Percentiles rank a stretch among this genome's conserved stretches.
These are phyloP conservation scores for Phytophthora fragariae DNA, from an alignment of 352 stramenopile genomes.

Conservation along the genomic window DNA sequence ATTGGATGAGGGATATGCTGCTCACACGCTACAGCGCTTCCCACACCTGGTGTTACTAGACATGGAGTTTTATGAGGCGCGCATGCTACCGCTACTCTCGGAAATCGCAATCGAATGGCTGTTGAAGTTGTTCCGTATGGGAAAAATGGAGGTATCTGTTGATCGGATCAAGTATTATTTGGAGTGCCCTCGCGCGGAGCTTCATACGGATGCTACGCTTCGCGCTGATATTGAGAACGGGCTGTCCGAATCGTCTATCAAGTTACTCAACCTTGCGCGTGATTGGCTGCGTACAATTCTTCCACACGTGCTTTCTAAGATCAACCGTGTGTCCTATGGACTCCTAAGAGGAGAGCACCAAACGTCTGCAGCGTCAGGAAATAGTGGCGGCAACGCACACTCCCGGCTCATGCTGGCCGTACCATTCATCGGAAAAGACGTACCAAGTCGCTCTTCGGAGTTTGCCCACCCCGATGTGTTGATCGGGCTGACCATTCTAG, in stretches of 20 bases:
- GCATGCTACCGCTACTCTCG: slow-evolving; percentile 95
- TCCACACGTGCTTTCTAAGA: slow-evolving; percentile 98
- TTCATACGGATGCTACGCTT: slow-evolving; percentile 80
- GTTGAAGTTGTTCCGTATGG: slow-evolving; percentile 89
- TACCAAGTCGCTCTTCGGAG: slow-evolving; percentile 98
- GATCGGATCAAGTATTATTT: slow-evolving; percentile 74
- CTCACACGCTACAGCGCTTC: slow-evolving; percentile 96
- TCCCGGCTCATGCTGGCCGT: slow-evolving; percentile 97
- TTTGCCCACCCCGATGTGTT: slow-evolving; percentile 99
- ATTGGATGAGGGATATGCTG: slow-evolving; percentile 91
- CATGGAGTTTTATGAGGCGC: slow-evolving; percentile 94
- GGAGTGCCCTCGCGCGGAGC: slow-evolving; percentile 60
- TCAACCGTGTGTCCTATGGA: slow-evolving; percentile 99
- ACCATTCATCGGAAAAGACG: slow-evolving; percentile 99
- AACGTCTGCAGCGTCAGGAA: slow-evolving; percentile 46
- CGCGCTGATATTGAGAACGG: slow-evolving; percentile 79
- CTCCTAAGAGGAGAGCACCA: slow-evolving; percentile 90
- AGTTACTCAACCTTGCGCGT: slow-evolving; percentile 98
- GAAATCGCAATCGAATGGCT: slow-evolving; percentile 87
- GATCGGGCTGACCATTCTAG: slow-evolving; percentile 92
- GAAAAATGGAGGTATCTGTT: slow-evolving; percentile 94
- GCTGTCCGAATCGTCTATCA: slow-evolving; percentile 91
- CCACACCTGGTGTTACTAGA: slow-evolving; percentile 98
- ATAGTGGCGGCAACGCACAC: slow-evolving; percentile 92
- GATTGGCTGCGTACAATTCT: slow-evolving; percentile 98